A percentile compares a stretch with the other conserved stretches of the same genome.
These are phyloP conservation scores for Starmerella gropengiesseri DNA, from an alignment of 805 yeast species.

Conservation along the genomic window DNA sequence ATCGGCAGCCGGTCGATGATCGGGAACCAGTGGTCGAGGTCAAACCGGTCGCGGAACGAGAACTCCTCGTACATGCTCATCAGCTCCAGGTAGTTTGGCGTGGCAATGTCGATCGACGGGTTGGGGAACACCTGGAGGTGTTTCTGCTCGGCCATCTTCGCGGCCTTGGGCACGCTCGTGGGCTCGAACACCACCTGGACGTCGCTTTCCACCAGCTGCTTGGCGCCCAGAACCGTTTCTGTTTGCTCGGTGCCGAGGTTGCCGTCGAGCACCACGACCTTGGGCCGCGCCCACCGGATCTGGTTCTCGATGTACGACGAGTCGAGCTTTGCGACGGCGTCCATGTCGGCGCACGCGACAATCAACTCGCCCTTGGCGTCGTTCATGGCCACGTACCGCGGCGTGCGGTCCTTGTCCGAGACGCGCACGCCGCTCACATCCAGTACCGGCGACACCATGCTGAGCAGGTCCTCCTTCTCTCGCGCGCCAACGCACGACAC, in stretches of 20 bases:
- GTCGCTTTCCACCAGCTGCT: slow-evolving; percentile 12
- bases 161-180: slow-evolving; percentile 58
- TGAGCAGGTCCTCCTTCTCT: slow-evolving; percentile 24
- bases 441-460: slow-evolving; percentile 23
- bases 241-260: slow-evolving; percentile 44
- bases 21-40: slow-evolving; percentile 66
- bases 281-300: slow-evolving; percentile 37
- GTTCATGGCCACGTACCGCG: slow-evolving; percentile 66
- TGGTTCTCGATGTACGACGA: slow-evolving; percentile 35
- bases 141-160: slow-evolving; percentile 33
- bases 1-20: slow-evolving; percentile 48
- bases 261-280: slow-evolving; percentile 51
- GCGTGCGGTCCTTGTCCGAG: slow-evolving; percentile 35
- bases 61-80: slow-evolving; percentile 43
- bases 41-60: slow-evolving; percentile 34
- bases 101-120: slow-evolving; percentile 36
- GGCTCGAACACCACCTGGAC: slow-evolving; percentile 50
- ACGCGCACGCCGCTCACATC: slow-evolving; percentile 35
- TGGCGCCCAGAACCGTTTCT: slow-evolving; percentile 28
- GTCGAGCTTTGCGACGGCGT: slow-evolving; percentile 45
- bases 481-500: slow-evolving; percentile 21
- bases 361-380: slow-evolving; percentile 50
- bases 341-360: slow-evolving; percentile 79
- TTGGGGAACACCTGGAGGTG: slow-evolving; percentile 40
- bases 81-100: slow-evolving; percentile 65